Evolutionary conservation across 176 grass and related monocot genomes (phyloP).

Genomic region (Ananas comosus): DNA sequence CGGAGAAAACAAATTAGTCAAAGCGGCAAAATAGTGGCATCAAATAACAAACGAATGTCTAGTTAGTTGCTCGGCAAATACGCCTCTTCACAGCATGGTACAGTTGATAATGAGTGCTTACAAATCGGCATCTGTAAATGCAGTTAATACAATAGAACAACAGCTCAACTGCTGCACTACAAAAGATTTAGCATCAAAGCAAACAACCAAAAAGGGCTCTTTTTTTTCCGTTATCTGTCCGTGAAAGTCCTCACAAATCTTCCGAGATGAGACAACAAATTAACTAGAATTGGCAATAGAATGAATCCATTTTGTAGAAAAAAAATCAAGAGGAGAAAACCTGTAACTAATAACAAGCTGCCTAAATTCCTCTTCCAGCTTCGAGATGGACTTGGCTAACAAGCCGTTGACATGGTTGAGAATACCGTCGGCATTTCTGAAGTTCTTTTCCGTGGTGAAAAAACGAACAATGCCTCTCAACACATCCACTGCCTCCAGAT

Average conservation of each 20-base stretch:
- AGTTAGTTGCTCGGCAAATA: no score
- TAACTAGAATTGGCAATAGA: not conserved
- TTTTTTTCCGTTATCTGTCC: no score
- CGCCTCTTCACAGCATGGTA: no score
- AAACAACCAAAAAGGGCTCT: no score
- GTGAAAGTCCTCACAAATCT: no score
- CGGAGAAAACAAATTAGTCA: not conserved
- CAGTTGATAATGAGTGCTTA: no score
- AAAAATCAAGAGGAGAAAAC: constrained; percentile 10
- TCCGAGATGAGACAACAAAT: no score
- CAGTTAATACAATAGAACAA: no score
- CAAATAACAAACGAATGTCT: not conserved
- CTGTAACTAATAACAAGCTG: constrained; percentile 64
- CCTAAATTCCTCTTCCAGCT: constrained; percentile 86
- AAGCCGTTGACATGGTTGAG: constrained; percentile 57
- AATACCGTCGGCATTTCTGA: constrained; percentile 54
- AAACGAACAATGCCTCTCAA: constrained; percentile 59
- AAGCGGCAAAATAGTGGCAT: not conserved
- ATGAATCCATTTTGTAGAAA: not conserved
- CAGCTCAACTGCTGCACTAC: no score
- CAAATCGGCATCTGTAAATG: no score
- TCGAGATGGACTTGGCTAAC: constrained; percentile 52
- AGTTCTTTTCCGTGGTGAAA: constrained; percentile 70
- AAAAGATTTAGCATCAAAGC: no score
- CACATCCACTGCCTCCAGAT: constrained; percentile 65